Evolutionary conservation across 1,284 basidiomycete genomes (phyloP).

Genomic region (Cutaneotrichosporon sp.): DNA sequence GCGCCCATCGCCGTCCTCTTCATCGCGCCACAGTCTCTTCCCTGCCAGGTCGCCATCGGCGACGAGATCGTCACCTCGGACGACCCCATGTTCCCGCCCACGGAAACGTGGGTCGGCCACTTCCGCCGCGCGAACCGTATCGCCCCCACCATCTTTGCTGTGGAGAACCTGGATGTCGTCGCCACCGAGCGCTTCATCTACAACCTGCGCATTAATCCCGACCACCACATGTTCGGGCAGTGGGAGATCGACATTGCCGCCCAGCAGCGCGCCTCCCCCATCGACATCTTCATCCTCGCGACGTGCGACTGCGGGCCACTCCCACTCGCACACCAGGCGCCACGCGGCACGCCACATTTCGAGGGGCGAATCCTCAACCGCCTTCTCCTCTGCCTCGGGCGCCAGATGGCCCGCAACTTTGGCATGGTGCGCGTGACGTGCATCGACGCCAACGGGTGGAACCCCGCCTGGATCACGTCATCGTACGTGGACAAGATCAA

Average conservation of each 20-base stretch:
- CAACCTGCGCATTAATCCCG: neutral
- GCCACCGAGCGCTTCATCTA: neutral
- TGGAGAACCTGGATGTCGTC: neutral
- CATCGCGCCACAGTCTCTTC: neutral
- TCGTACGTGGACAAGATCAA: neutral
- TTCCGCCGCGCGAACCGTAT: neutral
- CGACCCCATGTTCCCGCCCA: neutral
- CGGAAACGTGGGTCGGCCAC: neutral
- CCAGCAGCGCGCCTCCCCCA: neutral
- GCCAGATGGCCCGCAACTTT: neutral
- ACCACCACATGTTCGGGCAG: neutral
- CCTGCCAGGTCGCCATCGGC: neutral
- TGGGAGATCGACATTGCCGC: constrained; percentile 2
- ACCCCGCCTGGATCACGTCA: neutral
- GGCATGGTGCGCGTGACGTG: neutral
- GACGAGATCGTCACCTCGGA: neutral
- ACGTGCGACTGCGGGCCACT: neutral
- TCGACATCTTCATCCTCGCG: neutral
- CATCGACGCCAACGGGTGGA: neutral
- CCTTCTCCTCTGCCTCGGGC: neutral
- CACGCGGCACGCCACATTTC: neutral
- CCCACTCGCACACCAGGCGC: neutral
- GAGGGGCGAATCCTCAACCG: neutral
- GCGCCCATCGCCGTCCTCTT: neutral
- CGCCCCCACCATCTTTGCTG: neutral